Conservation (phyloP, 208 protist species). For the Eutreptiella sp. region DNA sequence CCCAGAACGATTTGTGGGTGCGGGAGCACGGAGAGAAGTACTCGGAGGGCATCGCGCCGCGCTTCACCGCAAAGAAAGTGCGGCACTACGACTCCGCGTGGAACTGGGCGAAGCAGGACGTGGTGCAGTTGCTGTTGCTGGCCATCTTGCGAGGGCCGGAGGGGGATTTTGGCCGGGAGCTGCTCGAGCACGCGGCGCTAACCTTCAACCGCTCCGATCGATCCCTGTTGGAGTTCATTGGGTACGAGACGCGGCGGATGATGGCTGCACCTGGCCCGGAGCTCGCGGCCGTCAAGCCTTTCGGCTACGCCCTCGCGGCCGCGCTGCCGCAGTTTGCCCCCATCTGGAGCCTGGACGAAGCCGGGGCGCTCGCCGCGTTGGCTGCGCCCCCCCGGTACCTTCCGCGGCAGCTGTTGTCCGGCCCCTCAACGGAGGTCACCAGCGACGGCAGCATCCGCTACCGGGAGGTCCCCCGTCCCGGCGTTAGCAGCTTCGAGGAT, state of each 20-base stretch:
- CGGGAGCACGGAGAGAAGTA: constrained; percentile 46
- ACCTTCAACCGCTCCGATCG: constrained; percentile 26
- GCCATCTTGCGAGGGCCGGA: neutral
- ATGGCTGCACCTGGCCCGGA: neutral
- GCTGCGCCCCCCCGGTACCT: constrained; percentile 15
- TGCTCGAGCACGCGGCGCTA: too few species aligned
- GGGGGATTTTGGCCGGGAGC: neutral
- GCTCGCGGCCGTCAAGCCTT: neutral
- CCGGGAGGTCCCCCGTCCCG: constrained; percentile 34
- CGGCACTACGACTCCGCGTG: constrained; percentile 49
- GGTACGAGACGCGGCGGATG: constrained; percentile 16
- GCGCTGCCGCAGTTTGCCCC: constrained; percentile 17
- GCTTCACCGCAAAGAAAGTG: constrained; percentile 40
- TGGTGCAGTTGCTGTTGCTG: constrained; percentile 26
- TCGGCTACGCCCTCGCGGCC: constrained; percentile 4
- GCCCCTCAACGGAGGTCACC: constrained; percentile 27
- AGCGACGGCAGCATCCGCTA: constrained; percentile 37
- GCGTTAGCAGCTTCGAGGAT: constrained; percentile 24
- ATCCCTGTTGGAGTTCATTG: constrained; percentile 21
- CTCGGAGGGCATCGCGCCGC: constrained; percentile 39
- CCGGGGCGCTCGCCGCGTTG: neutral
- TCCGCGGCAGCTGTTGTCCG: constrained; percentile 8
- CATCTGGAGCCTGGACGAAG: constrained; percentile 13
- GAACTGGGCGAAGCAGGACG: constrained; percentile 54
- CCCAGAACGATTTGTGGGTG: constrained; percentile 11